phyloP scores from a whole-genome alignment of 1,284 basidiomycete genomes.

The Heterobasidion irregulare region DNA sequence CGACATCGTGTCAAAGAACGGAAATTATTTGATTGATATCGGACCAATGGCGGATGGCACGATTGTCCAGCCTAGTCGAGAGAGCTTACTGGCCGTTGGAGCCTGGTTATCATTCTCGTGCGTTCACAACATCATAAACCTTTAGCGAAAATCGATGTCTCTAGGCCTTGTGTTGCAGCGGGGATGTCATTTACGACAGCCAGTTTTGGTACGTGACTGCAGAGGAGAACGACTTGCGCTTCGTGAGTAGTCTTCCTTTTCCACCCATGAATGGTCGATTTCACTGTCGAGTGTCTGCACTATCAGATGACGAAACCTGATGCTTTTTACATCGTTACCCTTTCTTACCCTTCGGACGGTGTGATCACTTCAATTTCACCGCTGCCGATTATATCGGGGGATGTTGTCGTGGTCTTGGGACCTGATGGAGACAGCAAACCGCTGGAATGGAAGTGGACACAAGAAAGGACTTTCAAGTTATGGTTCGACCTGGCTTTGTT shows the following conservation, averaged over 20 bases:
- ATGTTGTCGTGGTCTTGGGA: constrained; percentile 33
- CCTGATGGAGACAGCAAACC: constrained; percentile 12
- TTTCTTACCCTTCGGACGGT: constrained; percentile 26
- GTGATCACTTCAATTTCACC: constrained; percentile 28
- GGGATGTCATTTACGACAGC: neutral
- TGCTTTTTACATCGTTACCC: constrained; percentile 44
- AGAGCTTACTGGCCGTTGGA: neutral
- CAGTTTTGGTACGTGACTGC: neutral
- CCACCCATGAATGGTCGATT: neutral
- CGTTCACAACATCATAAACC: neutral
- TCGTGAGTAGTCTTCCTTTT: neutral
- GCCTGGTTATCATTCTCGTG: neutral
- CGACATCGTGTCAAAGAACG: neutral
- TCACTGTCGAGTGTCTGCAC: too few species aligned
- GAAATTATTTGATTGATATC: neutral
- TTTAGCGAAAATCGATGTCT: neutral
- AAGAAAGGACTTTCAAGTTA: constrained; percentile 6
- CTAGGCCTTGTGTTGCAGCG: neutral
- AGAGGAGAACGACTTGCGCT: neutral
- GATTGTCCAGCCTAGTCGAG: neutral
- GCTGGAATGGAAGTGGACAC: constrained; percentile 9
- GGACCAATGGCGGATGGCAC: neutral
- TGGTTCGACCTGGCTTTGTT: constrained; percentile 8
- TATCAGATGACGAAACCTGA: constrained; percentile 26
- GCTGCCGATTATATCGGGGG: constrained; percentile 37